Conservation (phyloP, 2,329 filamentous ascomycete genomes). For the Colletotrichum spaethianum region DNA sequence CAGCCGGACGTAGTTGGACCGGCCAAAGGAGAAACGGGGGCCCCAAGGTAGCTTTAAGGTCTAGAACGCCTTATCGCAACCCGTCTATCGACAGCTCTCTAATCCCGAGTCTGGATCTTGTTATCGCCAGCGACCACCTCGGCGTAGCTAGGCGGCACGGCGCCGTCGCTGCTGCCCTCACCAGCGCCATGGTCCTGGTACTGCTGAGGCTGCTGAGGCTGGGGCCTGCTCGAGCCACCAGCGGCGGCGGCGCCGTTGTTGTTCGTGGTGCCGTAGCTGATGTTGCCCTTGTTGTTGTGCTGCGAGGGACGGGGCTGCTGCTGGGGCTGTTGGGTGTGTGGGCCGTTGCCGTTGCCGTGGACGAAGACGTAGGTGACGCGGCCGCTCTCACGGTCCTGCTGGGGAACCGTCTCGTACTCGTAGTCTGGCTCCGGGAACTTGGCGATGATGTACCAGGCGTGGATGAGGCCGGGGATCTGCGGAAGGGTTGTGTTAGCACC, state of each 20-base stretch:
- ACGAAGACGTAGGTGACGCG: slow-evolving; percentile 86
- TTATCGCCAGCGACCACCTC: slow-evolving; percentile 88
- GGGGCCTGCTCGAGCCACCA: slow-evolving; percentile 42
- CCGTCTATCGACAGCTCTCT: slow-evolving; percentile 43
- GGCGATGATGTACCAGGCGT: slow-evolving; percentile 98
- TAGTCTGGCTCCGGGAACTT: slow-evolving; percentile 83
- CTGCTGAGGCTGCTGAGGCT: slow-evolving; percentile 46
- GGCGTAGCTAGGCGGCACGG: slow-evolving; percentile 86
- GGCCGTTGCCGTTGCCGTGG: slow-evolving; percentile 59
- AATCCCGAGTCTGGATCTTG: slow-evolving; percentile 84
- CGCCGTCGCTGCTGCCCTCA: slow-evolving; percentile 60
- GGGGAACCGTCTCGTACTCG: slow-evolving; percentile 76
- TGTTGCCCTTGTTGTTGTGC: slow-evolving; percentile 47
- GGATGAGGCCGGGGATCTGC: slow-evolving; percentile 86
- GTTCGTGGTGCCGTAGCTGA: slow-evolving; percentile 64
- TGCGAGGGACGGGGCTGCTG: slow-evolving; percentile 51
- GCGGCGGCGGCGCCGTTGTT: slow-evolving; percentile 46
- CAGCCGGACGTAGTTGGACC: not conserved
- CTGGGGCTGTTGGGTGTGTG: slow-evolving; percentile 48
- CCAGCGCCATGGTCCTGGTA: slow-evolving; percentile 54
- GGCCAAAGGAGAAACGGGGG: not conserved
- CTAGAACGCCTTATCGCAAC: not conserved
- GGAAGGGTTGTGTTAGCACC: slow-evolving; percentile 13
- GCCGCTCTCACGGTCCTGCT: slow-evolving; percentile 67
- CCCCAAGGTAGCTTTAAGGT: not conserved